Conservation (phyloP, 495 filamentous ascomycete genomes). For the Eremomyces bilateralis region DNA sequence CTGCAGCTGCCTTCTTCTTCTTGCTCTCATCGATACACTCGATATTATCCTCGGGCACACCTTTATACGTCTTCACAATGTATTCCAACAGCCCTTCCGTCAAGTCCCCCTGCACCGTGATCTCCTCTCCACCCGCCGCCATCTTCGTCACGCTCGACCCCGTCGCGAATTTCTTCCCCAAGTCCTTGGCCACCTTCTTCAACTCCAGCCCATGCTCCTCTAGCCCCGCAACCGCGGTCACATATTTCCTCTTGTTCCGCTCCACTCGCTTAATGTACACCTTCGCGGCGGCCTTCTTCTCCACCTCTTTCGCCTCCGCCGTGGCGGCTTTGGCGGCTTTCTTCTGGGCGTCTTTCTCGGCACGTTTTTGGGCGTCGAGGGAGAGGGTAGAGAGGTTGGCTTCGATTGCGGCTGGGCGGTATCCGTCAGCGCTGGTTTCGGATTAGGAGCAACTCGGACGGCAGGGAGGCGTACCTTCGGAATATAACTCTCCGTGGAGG, state of each 20-base stretch:
- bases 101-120: slow-evolving; percentile 93
- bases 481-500: slow-evolving; percentile 62
- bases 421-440: neutral
- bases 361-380: slow-evolving; percentile 72
- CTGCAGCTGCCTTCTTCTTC: slow-evolving; percentile 45
- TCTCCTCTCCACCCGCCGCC: slow-evolving; percentile 73
- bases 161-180: slow-evolving; percentile 85
- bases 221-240: slow-evolving; percentile 72
- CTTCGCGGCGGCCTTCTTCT: slow-evolving; percentile 55
- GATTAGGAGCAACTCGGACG: neutral
- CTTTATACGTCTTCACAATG: slow-evolving; percentile 60
- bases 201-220: slow-evolving; percentile 80
- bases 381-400: slow-evolving; percentile 68
- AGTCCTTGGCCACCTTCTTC: slow-evolving; percentile 80
- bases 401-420: slow-evolving; percentile 46
- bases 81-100: slow-evolving; percentile 89
- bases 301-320: slow-evolving; percentile 55
- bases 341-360: slow-evolving; percentile 83
- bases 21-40: slow-evolving; percentile 88
- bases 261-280: slow-evolving; percentile 90
- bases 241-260: slow-evolving; percentile 90
- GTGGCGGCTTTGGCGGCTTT: slow-evolving; percentile 82
- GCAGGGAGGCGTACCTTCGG: slow-evolving; percentile 26
- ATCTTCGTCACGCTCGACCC: slow-evolving; percentile 81
- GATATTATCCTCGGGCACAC: slow-evolving; percentile 81